Evolutionary conservation across 1,139 yeast species (phyloP), one percentile per base, ranked within the genome.

Genomic region (Kodamaea arcana): DNA sequence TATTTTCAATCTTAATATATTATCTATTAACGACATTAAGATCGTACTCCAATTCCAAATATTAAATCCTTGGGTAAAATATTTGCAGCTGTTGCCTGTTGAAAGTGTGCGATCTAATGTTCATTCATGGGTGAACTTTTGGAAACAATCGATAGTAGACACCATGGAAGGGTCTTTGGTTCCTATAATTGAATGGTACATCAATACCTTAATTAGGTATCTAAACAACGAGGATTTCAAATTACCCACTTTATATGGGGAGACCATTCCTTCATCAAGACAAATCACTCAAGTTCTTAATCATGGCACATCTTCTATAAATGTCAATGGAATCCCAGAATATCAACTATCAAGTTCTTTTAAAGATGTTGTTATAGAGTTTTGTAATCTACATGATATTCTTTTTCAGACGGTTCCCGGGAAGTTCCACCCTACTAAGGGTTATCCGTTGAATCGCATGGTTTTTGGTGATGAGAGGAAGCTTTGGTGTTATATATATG

Each of bases 281-380:
- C 27, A 29, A n/a, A 21, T 35, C 11, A 27, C 26, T 5, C 29
- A 16, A 16, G 36, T 33, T 5, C 22, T 14, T 5, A 17, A 7
- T 11, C 23, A 15, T 10, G 23, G 15, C 1, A n/a, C n/a, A n/a
- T n/a, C n/a, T n/a, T n/a, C n/a, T n/a, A 15, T 24, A 11, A 35
- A 37, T 32, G 52, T 50, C 10, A 46, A 59, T 17, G 69, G 69
- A 1, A 50, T 63, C 3, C 66, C 70, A 0, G 44, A 62, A 0
- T 47, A 54, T 29, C 54, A 53, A 23, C 49, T 67, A 4, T 39
- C 53, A 36, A 58, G 65, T 3, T 47, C 66, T 1, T 69, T 65
- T 39, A 65, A 56, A 33, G 72, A 69, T 39, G 70, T 69, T 12
- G 62, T 69, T 3, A 45, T 43, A 24, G 46, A 56, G 1, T 52